Evolutionary conservation across 2,329 filamentous ascomycete genomes (phyloP), one percentile per base, ranked within the genome.

Genomic region (Diaporthe ampelina): DNA sequence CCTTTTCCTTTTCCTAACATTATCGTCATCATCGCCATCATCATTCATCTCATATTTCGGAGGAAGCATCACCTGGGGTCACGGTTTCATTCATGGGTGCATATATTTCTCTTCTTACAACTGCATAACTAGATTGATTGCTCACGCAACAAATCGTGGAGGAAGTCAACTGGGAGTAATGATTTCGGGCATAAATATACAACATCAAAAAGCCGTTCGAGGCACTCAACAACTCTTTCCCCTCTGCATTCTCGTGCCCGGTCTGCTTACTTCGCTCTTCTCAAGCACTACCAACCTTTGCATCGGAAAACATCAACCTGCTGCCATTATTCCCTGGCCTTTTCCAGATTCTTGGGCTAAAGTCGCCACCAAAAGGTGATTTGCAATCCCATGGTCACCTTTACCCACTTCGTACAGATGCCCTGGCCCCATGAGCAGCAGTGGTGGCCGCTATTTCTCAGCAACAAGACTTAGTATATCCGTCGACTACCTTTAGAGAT

Each of bases 41-140:
- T 61, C 43, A 21, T 19, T 43, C 40, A 43, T 43, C 40, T 61
- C 43, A 24, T 32, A 26, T 29, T 26, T 54, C 59, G 40, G 35
- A 32, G 45, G 57, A 50, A 37, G 69, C 58, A 57, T 74, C 26
- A 43, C 19, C 24, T 7, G 57, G 70, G 61, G 29, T 58, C 68
- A 67, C 6, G 69, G 58, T 56, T 37, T 29, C 35, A 63, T 63
- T 29, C 43, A 54, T 59, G n/a, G 54, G 40, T 5, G 24, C 63
- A 54, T 56, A 26, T 17, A 61, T 56, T 24, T 26, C 32, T 45
- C 24, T 21, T 71, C 48, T 57, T 59, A 54, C 15, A 68, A 37
- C 63, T 37, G 48, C 29, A 69, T 52, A 52, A 35, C 43, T 74
- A 74, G 73, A 74, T 48, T 45, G 50, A 68, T 74, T 74, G 73